Evolutionary conservation across 2,329 filamentous ascomycete genomes (phyloP).

Genomic region (Nemania serpens): DNA sequence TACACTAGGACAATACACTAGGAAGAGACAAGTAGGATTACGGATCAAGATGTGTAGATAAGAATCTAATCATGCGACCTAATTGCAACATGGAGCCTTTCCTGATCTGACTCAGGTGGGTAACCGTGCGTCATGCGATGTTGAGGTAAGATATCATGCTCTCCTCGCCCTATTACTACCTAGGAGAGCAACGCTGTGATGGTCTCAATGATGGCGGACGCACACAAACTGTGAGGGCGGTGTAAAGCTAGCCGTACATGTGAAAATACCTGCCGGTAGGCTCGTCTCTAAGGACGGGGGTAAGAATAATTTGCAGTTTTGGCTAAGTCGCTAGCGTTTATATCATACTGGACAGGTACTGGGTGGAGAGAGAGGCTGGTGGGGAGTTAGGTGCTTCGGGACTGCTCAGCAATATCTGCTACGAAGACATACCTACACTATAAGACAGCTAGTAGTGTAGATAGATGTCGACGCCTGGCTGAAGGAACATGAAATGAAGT

Average conservation of each 20-base stretch:
- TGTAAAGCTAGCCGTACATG: conserved; percentile 2
- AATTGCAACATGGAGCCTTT: conserved; percentile 18
- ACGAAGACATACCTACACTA: no score
- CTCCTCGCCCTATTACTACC: neutral
- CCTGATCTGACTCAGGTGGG: conserved; percentile 15
- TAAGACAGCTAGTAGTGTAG: no score
- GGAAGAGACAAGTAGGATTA: neutral
- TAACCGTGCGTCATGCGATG: conserved; percentile 20
- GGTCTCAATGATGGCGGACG: neutral
- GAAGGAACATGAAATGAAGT: no score
- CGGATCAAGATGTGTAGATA: conserved; percentile 2
- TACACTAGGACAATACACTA: neutral
- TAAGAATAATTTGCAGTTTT: no score
- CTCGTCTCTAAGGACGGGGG: neutral
- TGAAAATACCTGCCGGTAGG: neutral
- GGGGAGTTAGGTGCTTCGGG: no score
- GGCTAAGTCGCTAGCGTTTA: no score
- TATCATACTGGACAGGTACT: no score
- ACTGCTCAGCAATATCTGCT: no score
- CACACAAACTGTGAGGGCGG: conserved; percentile 11
- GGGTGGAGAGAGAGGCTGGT: no score
- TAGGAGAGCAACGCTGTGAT: neutral
- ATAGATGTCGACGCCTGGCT: no score
- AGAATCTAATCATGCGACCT: conserved; percentile 22
- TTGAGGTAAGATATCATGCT: conserved; percentile 4